phyloP scores from a whole-genome alignment of 2,329 filamentous ascomycete genomes.

The Pyrenophora tritici-repentis region DNA sequence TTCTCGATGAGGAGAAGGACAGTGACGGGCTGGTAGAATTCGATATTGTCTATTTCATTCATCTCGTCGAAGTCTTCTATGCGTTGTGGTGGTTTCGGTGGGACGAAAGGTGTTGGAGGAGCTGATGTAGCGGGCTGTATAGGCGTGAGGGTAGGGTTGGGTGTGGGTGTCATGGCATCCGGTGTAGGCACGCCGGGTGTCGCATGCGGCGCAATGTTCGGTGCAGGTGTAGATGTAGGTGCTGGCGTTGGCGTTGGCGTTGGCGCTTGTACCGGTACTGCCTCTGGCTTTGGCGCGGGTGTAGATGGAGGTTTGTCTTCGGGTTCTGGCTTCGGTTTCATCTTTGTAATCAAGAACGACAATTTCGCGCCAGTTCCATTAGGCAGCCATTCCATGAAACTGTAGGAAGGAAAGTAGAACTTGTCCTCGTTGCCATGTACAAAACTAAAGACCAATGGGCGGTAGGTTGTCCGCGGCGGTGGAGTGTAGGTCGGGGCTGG shows the following conservation, averaged over 20 bases:
- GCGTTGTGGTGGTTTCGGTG: slow-evolving; percentile 38
- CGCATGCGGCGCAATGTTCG: slow-evolving; percentile 5
- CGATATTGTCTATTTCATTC: slow-evolving; percentile 52
- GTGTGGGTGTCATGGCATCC: slow-evolving; percentile 2
- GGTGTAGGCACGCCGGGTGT: slow-evolving; percentile 15
- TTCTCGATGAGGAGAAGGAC: slow-evolving; percentile 61
- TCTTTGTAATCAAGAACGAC: slow-evolving; percentile 77
- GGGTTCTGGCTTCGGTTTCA: slow-evolving; percentile 57
- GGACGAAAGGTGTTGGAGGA: slow-evolving; percentile 23
- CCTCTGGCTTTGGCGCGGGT: neutral
- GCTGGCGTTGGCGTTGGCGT: too few species aligned
- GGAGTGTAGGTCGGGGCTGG: slow-evolving; percentile 42
- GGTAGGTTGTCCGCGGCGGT: slow-evolving; percentile 51
- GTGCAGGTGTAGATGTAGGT: neutral
- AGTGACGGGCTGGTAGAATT: slow-evolving; percentile 73
- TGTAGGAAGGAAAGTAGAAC: slow-evolving; percentile 78
- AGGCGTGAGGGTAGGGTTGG: slow-evolving; percentile 13
- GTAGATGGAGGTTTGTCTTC: neutral
- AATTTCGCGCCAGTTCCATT: slow-evolving; percentile 67
- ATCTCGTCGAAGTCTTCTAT: slow-evolving; percentile 49
- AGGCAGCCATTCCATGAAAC: slow-evolving; percentile 72
- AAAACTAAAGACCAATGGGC: slow-evolving; percentile 47
- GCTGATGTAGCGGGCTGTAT: slow-evolving; percentile 18
- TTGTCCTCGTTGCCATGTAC: slow-evolving; percentile 65
- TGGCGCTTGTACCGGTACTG: neutral